phyloP scores from a whole-genome alignment of 2,329 filamentous ascomycete genomes.

The Cordyceps fumosorosea region DNA sequence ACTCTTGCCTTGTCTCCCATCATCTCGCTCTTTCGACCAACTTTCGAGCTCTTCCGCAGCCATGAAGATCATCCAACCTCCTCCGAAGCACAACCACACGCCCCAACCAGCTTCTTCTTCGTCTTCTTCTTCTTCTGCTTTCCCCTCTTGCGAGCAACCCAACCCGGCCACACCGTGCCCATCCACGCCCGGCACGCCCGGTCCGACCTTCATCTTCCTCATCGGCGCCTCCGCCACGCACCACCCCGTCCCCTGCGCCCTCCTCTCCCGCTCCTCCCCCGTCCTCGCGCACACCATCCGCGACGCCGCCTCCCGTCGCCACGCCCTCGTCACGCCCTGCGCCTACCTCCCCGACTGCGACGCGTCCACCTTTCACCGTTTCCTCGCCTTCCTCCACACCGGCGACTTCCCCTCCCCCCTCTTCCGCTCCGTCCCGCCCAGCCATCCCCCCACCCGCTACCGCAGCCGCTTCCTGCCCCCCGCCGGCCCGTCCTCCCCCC shows the following conservation, averaged over 20 bases:
- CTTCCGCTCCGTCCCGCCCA: neutral
- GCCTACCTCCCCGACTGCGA: constrained; percentile 9
- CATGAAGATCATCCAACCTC: neutral
- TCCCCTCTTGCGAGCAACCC: too few relatives aligned
- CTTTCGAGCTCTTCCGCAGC: neutral
- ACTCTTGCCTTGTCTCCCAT: neutral
- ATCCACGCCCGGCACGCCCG: neutral
- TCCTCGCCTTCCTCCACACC: constrained; percentile 15
- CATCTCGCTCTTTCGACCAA: neutral
- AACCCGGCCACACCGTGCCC: too few relatives aligned
- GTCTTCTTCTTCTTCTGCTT: too few relatives aligned
- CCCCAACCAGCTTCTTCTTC: too few relatives aligned
- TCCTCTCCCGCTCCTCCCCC: neutral
- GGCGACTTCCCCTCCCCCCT: constrained; percentile 11
- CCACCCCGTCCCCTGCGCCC: neutral
- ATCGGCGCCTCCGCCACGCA: neutral
- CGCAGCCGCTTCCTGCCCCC: neutral
- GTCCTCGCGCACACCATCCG: neutral
- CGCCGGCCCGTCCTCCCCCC: neutral
- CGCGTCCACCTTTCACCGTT: constrained; percentile 8
- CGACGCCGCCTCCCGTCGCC: neutral
- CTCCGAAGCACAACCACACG: neutral
- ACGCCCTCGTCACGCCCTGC: neutral
- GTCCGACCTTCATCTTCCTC: neutral
- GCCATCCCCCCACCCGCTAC: neutral